Conservation (phyloP, 2,329 filamentous ascomycete genomes). For the Aureobasidium melanogenum region DNA sequence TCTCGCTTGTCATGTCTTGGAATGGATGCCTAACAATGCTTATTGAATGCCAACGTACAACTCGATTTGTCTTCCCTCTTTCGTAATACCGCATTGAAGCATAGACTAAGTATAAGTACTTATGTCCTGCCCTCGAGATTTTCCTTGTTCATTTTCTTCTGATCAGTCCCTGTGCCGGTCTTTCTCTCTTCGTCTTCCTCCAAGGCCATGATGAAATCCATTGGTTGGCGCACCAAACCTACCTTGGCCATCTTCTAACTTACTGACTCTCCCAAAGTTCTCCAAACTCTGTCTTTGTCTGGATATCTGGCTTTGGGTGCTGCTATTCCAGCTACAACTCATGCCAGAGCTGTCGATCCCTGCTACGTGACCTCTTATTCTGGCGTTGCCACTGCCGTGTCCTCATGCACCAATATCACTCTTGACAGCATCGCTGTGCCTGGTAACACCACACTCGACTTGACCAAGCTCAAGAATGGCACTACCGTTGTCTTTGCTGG, state of each 20-base stretch:
- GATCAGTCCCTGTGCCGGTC: not conserved
- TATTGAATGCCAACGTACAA: not conserved
- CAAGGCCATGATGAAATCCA: not conserved
- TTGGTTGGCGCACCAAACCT: not conserved
- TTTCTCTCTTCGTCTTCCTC: not conserved
- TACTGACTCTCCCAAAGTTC: not conserved
- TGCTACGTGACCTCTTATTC: constrained; percentile 9
- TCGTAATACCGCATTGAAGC: not conserved
- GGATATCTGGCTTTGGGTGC: not conserved
- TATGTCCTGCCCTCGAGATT: not conserved
- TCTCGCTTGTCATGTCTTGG: constrained; percentile 3
- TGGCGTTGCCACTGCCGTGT: constrained; percentile 24
- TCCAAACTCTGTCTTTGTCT: not conserved
- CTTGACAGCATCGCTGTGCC: constrained; percentile 33
- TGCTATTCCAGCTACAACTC: not conserved
- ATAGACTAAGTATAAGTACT: not conserved
- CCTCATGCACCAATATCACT: constrained; percentile 34
- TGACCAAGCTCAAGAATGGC: constrained; percentile 32
- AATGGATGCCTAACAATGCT: not conserved
- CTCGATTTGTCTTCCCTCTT: not conserved
- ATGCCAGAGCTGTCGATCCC: not conserved
- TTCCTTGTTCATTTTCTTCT: not conserved
- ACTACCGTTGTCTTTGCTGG: constrained; percentile 35
- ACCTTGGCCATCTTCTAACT: no score
- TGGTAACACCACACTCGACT: constrained; percentile 31